Percentiles rank a stretch among this genome's conserved stretches.
These are phyloP conservation scores for Apostasia shenzhenica DNA, from an alignment of 106 monocot species.

Conservation along the genomic window DNA sequence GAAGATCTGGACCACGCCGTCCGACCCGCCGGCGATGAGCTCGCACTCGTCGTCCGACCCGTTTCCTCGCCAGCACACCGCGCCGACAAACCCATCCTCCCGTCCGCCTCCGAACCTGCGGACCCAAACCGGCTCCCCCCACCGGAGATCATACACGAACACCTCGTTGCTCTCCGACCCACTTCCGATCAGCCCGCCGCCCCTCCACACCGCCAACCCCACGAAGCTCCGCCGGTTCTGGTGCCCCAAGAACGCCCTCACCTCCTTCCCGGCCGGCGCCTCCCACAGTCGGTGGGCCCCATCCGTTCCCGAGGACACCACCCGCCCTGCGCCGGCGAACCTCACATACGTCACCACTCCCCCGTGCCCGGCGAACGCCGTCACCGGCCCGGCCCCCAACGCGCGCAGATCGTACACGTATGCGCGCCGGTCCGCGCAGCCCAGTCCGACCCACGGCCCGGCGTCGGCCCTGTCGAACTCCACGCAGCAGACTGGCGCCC, in stretches of 20 bases:
- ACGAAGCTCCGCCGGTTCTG: slow-evolving; percentile 60
- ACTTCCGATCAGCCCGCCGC: slow-evolving; percentile 49
- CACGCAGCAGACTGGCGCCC: slow-evolving; percentile 45
- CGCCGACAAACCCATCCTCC: slow-evolving; percentile 33
- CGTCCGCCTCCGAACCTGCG: slow-evolving; percentile 21
- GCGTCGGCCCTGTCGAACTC: slow-evolving; percentile 53
- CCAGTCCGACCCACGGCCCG: slow-evolving; percentile 26
- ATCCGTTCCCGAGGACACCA: slow-evolving; percentile 68
- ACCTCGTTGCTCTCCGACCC: slow-evolving; percentile 86
- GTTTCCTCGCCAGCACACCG: slow-evolving; percentile 44
- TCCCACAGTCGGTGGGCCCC: slow-evolving; percentile 67
- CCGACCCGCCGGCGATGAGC: slow-evolving; percentile 60
- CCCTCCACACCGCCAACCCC: slow-evolving; percentile 57
- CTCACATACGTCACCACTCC: slow-evolving; percentile 71
- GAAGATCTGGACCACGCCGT: slow-evolving; percentile 52
- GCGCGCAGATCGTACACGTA: slow-evolving; percentile 69
- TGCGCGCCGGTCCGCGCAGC: slow-evolving; percentile 54
- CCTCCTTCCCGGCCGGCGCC: slow-evolving; percentile 14
- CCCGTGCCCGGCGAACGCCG: slow-evolving; percentile 36
- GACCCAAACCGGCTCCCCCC: slow-evolving; percentile 83
- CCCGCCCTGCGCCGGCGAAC: slow-evolving; percentile 32
- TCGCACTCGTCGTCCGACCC: slow-evolving; percentile 18
- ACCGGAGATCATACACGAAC: slow-evolving; percentile 74
- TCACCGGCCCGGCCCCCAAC: slow-evolving; percentile 21
- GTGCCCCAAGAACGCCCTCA: slow-evolving; percentile 59